Base-by-base conservation (phyloP, 805 yeast species). In the Metschnikowia kunwiensis region DNA sequence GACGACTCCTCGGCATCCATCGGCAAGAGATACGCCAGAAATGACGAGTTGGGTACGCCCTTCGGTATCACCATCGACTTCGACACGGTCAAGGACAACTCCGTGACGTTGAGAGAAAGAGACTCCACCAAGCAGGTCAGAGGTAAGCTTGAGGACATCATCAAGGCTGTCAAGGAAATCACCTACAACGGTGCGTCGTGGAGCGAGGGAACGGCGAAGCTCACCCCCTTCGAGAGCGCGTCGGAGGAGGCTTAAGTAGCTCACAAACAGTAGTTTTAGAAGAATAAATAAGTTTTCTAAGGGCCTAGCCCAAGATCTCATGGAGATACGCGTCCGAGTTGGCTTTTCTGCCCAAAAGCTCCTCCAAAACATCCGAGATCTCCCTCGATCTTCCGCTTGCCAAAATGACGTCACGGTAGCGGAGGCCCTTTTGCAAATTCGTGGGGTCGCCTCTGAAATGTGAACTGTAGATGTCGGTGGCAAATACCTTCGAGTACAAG, bases 41-140 rank as follows among this genome's bases (percentile, higher is more conserved):
- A 91, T 64, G 98, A 91, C 66, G 98, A 91, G 72, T 76, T 91
- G 58, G 98, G 98, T 65, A 93, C 97, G 36, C 98, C 98, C 53
- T 93, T 93, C 61, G 98, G 98, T 63, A 79, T 91, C 65, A 91
- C 98, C 47, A 84, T 91, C 53, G 98, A 91, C 65, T 91, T 93
- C 63, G 97, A 91, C 48, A 82, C 95, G 36, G 77, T 85, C 45
- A 77, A 82, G 59, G 97, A 91, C 59, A 77, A 78, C 33, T 81
- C 96, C 10, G 85, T 91, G 49, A 91, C 98, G 23, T 74, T 91
- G 58, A 86, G 98, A 75, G 97, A 91, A 68, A 86, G 98, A 74
- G 98, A 91, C 65, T 76, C 95, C 38, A 93, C 97, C 23, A 83
- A 80, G 61, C 98, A 91, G 74, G 96, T 89, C 32, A 86, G 98